Percentiles rank a stretch among this genome's conserved stretches.
phyloP scores from a whole-genome alignment of 1,284 basidiomycete genomes.

The Schizopora paradoxa region DNA sequence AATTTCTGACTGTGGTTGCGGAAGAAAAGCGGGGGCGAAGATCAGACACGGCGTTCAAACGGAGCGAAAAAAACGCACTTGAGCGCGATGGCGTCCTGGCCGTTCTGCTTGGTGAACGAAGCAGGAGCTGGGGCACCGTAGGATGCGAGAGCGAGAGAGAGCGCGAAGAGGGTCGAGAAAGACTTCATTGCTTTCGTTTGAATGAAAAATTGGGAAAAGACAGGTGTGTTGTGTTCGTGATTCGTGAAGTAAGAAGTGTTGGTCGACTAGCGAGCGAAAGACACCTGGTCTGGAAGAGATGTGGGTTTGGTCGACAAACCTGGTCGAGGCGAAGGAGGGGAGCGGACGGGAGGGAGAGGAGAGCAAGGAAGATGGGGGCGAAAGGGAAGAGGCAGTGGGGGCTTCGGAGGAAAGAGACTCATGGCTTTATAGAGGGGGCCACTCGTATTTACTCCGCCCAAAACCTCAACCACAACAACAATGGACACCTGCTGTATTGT shows the following conservation, averaged over 20 bases:
- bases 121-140: slow-evolving; percentile 31
- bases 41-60: not conserved
- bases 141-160: slow-evolving; percentile 32
- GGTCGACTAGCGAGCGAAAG: slow-evolving; percentile 4
- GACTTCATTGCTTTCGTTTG: slow-evolving; percentile 9
- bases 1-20: slow-evolving; percentile 41
- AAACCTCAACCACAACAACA: no score
- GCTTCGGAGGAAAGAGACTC: no score
- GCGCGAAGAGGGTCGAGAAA: slow-evolving; percentile 10
- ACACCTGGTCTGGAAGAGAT: slow-evolving; percentile 14
- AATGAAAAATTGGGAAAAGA: not conserved
- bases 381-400: no score
- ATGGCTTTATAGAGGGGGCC: no score
- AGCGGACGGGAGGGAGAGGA: no score
- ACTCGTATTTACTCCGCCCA: no score
- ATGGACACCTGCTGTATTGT: no score
- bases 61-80: slow-evolving; percentile 37
- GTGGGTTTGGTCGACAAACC: no score
- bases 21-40: slow-evolving; percentile 16
- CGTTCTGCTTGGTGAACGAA: slow-evolving; percentile 41
- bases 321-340: no score
- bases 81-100: slow-evolving; percentile 45
- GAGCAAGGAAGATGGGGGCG: no score
- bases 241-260: not conserved
- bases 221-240: not conserved